phyloP scores from a whole-genome alignment of 228 moss, liverwort and hornwort genomes.

The Sphagnum magellanicum region DNA sequence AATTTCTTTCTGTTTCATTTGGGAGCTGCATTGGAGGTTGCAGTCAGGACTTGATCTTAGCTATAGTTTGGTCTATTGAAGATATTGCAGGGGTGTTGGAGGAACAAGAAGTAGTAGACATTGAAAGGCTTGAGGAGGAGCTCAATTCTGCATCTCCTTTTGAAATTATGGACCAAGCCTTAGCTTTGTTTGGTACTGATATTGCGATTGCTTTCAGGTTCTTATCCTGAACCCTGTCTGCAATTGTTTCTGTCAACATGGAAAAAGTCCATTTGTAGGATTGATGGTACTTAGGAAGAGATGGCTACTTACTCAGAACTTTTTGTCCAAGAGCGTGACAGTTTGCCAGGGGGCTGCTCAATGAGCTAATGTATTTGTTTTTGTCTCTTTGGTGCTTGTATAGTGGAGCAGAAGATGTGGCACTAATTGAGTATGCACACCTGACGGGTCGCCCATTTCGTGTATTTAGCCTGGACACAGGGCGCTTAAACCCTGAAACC shows the following conservation, averaged over 20 bases:
- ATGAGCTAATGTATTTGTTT: too few relatives aligned
- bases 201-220: constrained; percentile 97
- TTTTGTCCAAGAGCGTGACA: background rate
- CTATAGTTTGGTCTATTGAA: too few relatives aligned
- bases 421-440: constrained; percentile 88
- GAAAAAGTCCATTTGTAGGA: background rate
- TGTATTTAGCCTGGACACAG: constrained; percentile 95
- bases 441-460: constrained; percentile 84
- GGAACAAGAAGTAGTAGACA: constrained; percentile 15
- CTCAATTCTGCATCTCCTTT: constrained; percentile 69
- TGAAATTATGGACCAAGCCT: constrained; percentile 63
- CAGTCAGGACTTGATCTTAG: too few relatives aligned
- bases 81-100: constrained; percentile 29
- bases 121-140: constrained; percentile 39
- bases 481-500: constrained; percentile 79
- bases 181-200: constrained; percentile 66
- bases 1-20: too few relatives aligned
- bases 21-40: too few relatives aligned
- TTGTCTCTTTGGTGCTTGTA: background rate
- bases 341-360: background rate
- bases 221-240: background rate
- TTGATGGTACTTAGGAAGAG: background rate
- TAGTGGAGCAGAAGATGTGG: constrained; percentile 98
- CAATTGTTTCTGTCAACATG: background rate
- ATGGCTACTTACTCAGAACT: background rate